Base-by-base conservation (phyloP, 1,139 yeast genomes). In the Taiozyma onychis region DNA sequence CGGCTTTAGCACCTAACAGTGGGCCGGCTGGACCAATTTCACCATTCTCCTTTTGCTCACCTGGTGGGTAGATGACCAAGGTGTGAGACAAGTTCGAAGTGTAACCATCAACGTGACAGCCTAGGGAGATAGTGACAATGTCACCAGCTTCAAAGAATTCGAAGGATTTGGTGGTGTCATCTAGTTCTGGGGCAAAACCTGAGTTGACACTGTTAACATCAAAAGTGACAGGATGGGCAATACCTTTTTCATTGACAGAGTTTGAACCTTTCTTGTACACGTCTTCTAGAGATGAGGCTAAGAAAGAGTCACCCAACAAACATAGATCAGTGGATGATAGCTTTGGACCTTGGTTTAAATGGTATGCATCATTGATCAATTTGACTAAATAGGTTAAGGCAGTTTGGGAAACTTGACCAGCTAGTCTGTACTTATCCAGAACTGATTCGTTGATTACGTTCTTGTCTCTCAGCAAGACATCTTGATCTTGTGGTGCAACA, bases 21-120 rank as follows among this genome's bases (percentile, higher is more conserved):
- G 97, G 97, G 28, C 89, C 93, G 44, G 77, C 67, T 46, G 91
- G 93, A 56, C 71, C 75, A 41, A 57, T 55, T 54, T 62, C 69
- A 50, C 66, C 67, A 42, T 39, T 39, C 18, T 59, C 60, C 18
- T 61, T 49, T 39, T 53, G 55, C 45, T 63, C 71, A 51, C 81
- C 85, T 54, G 78, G 82, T 51, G 93, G 95, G 60, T 81, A 85
- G 50, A 91, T 83, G 41, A 90, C 95, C 54, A 89, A 66, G 4
- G 97, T 90, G 67, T 93, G 99, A 32, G 95, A 81, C 8, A 81
- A 83, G 64, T 83, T 81, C 5, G 96, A 85, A 18, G 97, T 87
- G 71, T 91, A 93, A 47, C 99, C 99, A 67, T 93, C 99, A 59
- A 93, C 81, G 57, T 93, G 97, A 52, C 87, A 91, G 45, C 97